Conservation (phyloP, 2,329 filamentous ascomycete genomes). For the Kalmusia sp. region DNA sequence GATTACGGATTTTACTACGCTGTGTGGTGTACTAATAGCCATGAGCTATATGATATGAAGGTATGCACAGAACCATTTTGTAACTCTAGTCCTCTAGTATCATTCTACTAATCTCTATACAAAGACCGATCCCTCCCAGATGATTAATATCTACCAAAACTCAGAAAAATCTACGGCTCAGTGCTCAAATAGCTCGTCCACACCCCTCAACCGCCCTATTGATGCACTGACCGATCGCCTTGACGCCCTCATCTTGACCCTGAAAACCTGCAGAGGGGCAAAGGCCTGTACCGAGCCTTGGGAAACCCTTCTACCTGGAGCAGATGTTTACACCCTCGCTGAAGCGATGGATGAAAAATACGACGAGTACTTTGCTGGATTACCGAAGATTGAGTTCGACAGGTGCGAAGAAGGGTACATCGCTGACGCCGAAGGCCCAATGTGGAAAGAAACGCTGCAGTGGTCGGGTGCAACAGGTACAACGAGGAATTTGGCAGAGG, state of each 20-base stretch:
- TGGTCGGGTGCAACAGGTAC: neutral
- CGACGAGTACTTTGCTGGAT: constrained; percentile 60
- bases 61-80: too few relatives aligned
- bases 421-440: constrained; percentile 58
- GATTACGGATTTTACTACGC: constrained; percentile 70
- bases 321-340: constrained; percentile 56
- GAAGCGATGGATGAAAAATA: constrained; percentile 58
- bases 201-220: neutral
- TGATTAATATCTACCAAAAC: constrained; percentile 45
- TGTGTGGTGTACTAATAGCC: constrained; percentile 73
- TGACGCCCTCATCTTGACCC: constrained; percentile 64
- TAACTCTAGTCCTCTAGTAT: too few relatives aligned
- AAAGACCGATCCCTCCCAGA: constrained; percentile 42
- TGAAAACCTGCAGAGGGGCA: constrained; percentile 64
- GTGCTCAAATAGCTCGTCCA: neutral
- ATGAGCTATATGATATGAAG: constrained; percentile 70
- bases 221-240: constrained; percentile 33
- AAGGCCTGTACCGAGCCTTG: constrained; percentile 61
- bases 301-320: constrained; percentile 61
- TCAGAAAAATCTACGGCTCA: neutral
- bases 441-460: neutral
- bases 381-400: constrained; percentile 59
- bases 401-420: constrained; percentile 64
- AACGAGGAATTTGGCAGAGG: neutral
- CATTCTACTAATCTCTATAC: too few relatives aligned